phyloP scores from a whole-genome alignment of 345 rosid genomes.

The Anastatica hierochuntica region DNA sequence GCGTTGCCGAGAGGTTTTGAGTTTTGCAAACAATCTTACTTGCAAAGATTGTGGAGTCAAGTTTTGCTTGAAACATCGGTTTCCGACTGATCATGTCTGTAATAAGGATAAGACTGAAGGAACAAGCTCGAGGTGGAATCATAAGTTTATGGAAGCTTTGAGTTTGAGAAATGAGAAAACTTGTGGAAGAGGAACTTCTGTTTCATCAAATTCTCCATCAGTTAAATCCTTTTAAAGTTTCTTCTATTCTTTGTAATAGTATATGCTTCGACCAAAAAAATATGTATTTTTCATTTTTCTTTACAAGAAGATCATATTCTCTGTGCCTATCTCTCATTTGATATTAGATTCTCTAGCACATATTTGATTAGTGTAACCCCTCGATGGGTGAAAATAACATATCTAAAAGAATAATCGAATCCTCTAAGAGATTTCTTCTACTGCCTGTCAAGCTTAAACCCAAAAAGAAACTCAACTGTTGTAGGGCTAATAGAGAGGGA shows the following conservation, averaged over 20 bases:
- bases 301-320: too few species aligned
- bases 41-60: conserved; percentile 65
- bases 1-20: conserved; percentile 57
- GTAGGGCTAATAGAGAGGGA: not conserved
- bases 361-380: too few species aligned
- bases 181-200: conserved; percentile 26
- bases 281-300: too few species aligned
- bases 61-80: conserved; percentile 72
- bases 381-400: too few species aligned
- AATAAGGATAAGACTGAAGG: conserved; percentile 10
- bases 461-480: not conserved
- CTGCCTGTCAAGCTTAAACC: conserved; percentile 2
- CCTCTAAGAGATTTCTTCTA: too few species aligned
- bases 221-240: conserved; percentile 18
- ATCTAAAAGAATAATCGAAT: too few species aligned
- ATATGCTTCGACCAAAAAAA: too few species aligned
- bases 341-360: too few species aligned
- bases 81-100: conserved; percentile 68
- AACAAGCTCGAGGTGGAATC: conserved; percentile 28
- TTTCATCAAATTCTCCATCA: conserved; percentile 17
- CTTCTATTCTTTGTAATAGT: too few species aligned
- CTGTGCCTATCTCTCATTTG: too few species aligned
- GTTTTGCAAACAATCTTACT: conserved; percentile 48
- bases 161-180: conserved; percentile 44
- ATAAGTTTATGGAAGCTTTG: conserved; percentile 51